Conservation (phyloP, 1,139 yeast species). For the Pichia cactophila region DNA sequence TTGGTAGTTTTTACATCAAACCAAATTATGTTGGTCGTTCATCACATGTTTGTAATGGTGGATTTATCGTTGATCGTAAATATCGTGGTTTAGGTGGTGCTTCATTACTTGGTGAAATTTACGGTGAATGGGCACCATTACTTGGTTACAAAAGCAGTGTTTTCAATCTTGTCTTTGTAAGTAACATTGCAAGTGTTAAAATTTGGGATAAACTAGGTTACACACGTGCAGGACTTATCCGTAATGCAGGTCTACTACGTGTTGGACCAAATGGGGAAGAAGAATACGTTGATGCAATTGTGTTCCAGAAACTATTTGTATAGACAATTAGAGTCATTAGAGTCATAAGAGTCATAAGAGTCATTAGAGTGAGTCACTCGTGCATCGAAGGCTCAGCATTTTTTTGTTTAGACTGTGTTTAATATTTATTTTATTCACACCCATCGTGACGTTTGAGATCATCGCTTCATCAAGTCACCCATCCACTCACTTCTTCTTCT, state of each 20-base stretch:
- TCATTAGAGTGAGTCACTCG: too few species aligned
- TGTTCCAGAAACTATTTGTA: background rate
- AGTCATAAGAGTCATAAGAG: too few species aligned
- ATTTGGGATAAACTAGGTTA: conserved; percentile 77
- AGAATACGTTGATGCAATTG: background rate
- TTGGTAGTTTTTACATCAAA: conserved; percentile 64
- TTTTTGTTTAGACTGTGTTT: too few species aligned
- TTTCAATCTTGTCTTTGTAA: conserved; percentile 73
- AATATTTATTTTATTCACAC: too few species aligned
- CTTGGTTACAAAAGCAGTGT: conserved; percentile 72
- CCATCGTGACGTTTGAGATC: too few species aligned
- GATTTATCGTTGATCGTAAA: conserved; percentile 53
- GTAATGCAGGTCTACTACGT: conserved; percentile 51
- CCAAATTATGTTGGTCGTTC: conserved; percentile 76
- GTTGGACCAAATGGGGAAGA: background rate
- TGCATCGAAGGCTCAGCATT: too few species aligned
- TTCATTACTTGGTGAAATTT: conserved; percentile 49
- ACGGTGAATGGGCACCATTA: conserved; percentile 57
- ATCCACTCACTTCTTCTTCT: background rate
- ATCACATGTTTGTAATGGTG: conserved; percentile 75
- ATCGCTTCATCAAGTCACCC: too few species aligned
- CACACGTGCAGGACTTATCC: conserved; percentile 60
- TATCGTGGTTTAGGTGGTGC: conserved; percentile 61
- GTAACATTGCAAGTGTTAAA: conserved; percentile 56
- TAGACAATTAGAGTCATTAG: background rate